phyloP scores from a whole-genome alignment of 176 grass and related monocot genomes.

The Musa schizocarpa region DNA sequence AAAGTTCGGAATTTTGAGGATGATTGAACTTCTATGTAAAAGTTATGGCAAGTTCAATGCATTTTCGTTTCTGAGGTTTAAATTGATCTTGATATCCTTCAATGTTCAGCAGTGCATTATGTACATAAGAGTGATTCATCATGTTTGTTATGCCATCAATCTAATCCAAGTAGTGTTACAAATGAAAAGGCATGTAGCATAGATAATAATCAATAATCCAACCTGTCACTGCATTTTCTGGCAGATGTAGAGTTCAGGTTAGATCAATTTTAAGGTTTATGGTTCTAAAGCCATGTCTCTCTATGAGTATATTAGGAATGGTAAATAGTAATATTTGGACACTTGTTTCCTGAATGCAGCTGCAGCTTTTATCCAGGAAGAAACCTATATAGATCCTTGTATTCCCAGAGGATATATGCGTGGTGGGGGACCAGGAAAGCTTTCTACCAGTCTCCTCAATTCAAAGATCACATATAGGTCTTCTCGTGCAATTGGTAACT shows the following conservation, averaged over 20 bases:
- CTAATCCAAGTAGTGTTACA: not conserved
- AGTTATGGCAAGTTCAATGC: not conserved
- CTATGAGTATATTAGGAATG: not conserved
- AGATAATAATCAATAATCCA: not conserved
- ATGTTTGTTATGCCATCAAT: not conserved
- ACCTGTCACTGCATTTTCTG: not conserved
- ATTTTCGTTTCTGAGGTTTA: not conserved
- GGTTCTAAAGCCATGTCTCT: not conserved
- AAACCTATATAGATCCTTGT: constrained; percentile 77
- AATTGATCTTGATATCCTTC: not conserved
- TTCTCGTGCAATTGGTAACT: constrained; percentile 21
- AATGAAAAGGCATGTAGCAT: not conserved
- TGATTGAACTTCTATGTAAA: not conserved
- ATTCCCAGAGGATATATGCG: constrained; percentile 54
- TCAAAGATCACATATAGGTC: constrained; percentile 30
- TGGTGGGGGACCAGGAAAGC: constrained; percentile 24
- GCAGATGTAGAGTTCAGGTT: not conserved
- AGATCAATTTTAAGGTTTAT: constrained; percentile 18
- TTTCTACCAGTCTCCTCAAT: constrained; percentile 39
- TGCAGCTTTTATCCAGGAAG: constrained; percentile 39
- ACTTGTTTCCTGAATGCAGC: constrained; percentile 36
- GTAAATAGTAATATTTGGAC: constrained; percentile 10
- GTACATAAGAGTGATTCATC: not conserved
- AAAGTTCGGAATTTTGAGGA: not conserved
- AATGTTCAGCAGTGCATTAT: not conserved